A percentile compares a stretch with the other conserved stretches of the same genome.
These are phyloP conservation scores for Raphidocelis subcapitata DNA, from an alignment of 139 green algal genomes.

Conservation along the genomic window DNA sequence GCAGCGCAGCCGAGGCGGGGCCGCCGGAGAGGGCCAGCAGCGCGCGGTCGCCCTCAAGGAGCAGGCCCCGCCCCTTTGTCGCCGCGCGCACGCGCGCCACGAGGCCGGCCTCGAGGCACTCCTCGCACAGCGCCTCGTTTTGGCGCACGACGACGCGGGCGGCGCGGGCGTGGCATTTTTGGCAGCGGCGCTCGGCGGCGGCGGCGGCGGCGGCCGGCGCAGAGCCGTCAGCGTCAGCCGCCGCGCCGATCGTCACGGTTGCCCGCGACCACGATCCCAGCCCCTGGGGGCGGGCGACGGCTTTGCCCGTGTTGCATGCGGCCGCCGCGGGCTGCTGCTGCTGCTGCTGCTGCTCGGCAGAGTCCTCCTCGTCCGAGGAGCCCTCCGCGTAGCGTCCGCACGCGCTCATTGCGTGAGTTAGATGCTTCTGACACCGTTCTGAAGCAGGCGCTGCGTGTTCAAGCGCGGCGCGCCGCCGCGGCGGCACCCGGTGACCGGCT, in stretches of 20 bases:
- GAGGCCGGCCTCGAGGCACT: conserved; percentile 49
- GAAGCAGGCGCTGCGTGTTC: too few species aligned
- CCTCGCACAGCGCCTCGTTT: conserved; percentile 52
- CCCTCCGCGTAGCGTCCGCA: too few species aligned
- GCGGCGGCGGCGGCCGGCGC: neutral
- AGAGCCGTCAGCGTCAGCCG: neutral
- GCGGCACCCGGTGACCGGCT: too few species aligned
- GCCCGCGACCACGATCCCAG: too few species aligned
- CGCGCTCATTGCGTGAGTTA: too few species aligned
- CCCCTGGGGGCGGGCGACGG: too few species aligned
- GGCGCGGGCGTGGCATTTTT: conserved; percentile 33
- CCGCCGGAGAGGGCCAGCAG: conserved; percentile 64
- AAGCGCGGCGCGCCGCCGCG: too few species aligned
- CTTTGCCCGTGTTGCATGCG: too few species aligned
- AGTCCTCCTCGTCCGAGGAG: too few species aligned
- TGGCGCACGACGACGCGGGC: conserved; percentile 45
- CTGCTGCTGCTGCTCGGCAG: too few species aligned
- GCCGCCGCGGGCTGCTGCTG: too few species aligned
- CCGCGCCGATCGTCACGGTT: neutral
- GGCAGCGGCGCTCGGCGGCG: conserved; percentile 13
- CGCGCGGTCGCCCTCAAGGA: conserved; percentile 44
- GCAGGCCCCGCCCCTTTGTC: conserved; percentile 36
- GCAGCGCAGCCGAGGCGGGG: conserved; percentile 36
- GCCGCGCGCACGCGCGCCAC: conserved; percentile 32
- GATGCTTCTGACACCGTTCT: too few species aligned